Evolutionary conservation across 768 basidiomycete species (phyloP).

Genomic region (Lentinula sp.): DNA sequence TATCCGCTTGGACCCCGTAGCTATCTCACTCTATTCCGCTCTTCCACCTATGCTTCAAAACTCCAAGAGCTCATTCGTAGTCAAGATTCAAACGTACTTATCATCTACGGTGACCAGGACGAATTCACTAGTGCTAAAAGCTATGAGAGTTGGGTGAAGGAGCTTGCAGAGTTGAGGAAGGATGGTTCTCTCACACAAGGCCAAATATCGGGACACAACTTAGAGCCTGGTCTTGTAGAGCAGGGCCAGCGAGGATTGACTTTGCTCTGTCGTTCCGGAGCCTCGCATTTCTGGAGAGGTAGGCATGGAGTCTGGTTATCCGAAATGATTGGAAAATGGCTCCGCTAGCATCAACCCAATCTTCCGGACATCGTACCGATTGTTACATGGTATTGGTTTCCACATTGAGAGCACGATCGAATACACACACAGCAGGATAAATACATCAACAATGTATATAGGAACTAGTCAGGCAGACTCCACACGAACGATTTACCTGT

Average conservation of each 20-base stretch:
- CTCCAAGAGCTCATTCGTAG: conserved; percentile 46
- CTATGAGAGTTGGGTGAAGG: not conserved
- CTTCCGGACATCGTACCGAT: too few species aligned
- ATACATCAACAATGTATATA: not conserved
- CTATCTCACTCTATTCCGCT: conserved; percentile 65
- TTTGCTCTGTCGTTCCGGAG: not conserved
- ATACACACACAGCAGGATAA: not conserved
- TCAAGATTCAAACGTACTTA: conserved; percentile 43
- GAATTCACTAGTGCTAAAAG: not conserved
- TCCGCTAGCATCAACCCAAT: not conserved
- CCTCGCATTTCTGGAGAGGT: conserved; percentile 2
- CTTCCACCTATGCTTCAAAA: conserved; percentile 44
- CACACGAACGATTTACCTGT: conserved; percentile 54
- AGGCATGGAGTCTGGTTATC: not conserved
- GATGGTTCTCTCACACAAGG: not conserved
- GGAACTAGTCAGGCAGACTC: conserved; percentile 45
- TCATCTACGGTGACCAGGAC: conserved; percentile 47
- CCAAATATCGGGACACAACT: too few species aligned
- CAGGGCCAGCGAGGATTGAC: not conserved
- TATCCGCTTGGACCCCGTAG: conserved; percentile 68
- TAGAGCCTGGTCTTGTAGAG: too few species aligned
- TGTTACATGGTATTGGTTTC: too few species aligned
- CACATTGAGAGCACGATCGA: not conserved
- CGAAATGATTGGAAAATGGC: not conserved
- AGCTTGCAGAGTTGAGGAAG: not conserved